Conservation (phyloP, 2,329 filamentous ascomycete genomes). For the Diaporthe velutina region DNA sequence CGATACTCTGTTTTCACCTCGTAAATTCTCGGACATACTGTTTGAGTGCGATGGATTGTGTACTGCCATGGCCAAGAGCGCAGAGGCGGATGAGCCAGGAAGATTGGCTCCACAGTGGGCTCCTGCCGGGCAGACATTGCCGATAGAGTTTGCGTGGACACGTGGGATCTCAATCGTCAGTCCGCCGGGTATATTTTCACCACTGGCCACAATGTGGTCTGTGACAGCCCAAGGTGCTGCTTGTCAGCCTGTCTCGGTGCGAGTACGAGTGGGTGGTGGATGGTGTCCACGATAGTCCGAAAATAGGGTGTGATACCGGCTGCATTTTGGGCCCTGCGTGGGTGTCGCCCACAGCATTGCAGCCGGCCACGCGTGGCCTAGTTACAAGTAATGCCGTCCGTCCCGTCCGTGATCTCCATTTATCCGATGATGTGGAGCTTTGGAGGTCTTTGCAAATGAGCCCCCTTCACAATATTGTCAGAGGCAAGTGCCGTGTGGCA, state of each 20-base stretch:
- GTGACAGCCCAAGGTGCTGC: conserved; percentile 18
- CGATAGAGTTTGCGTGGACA: conserved; percentile 30
- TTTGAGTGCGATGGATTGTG: not conserved
- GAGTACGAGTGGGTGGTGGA: conserved; percentile 5
- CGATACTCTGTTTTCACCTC: not conserved
- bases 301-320: conserved; percentile 37
- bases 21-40: not conserved
- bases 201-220: conserved; percentile 27
- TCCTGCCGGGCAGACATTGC: conserved; percentile 1
- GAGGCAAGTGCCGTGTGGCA: not conserved
- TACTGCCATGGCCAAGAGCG: too few species aligned
- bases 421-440: not conserved
- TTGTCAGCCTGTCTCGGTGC: conserved; percentile 1
- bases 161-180: conserved; percentile 27
- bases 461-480: not conserved
- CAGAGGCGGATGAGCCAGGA: not conserved
- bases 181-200: conserved; percentile 17
- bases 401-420: conserved; percentile 3
- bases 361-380: not conserved
- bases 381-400: not conserved
- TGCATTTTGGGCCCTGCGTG: conserved; percentile 11
- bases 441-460: not conserved
- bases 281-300: conserved; percentile 16
- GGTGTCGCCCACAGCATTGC: conserved; percentile 15
- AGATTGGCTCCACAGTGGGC: conserved; percentile 12